Evolutionary conservation across 2,329 filamentous ascomycete genomes (phyloP), one percentile per base, ranked within the genome.

Genomic region (Ceratocystiopsis brevicomis): DNA sequence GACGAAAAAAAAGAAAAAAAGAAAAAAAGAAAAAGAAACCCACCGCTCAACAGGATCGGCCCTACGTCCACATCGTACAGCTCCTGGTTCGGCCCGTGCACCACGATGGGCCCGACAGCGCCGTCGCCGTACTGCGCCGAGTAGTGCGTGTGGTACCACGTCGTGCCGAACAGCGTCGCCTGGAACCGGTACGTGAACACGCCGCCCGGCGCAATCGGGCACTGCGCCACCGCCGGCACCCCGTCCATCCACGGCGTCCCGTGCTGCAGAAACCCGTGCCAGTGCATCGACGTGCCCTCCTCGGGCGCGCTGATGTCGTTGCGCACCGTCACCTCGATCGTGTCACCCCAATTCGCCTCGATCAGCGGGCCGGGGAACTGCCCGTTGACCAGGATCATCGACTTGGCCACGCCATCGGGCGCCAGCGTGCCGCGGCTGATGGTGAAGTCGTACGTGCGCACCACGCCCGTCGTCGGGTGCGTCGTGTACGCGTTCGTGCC

Each of bases 281-380:
- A 70, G 50, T 70, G 67, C 25, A 69, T 56, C 1, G 62, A 60
- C 1, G 63, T 65, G 19, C 60, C 58, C 48, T 62, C 63, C 32
- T 53, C 57, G 14, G 63, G 64, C 2, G 54, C 57, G 47, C 50
- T 70, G 2, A 82, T 66, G n/a, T 71, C 65, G 56, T 85, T 85
- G 57, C 71, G 66, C 45, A 82, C 69, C 19, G 72, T 73, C 41
- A 82, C 68, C 40, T 77, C 58, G 40, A 63, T 50, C 3, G 52
- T 54, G 48, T 64, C 61, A 30, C 61, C 61, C 57, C 57, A 59
- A 47, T 58, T 53, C 30, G 56, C 57, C 18, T 53, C 46, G 46
- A 59, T 53, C 14, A 51, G 50, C 0, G 57, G 57, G 9, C 57
- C 57, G 0, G 57, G 56, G 16, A 57, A 50, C 1, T 50, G 54